Conservation (phyloP, 495 filamentous ascomycete genomes). For the Pseudomonodictys pantanalensis region DNA sequence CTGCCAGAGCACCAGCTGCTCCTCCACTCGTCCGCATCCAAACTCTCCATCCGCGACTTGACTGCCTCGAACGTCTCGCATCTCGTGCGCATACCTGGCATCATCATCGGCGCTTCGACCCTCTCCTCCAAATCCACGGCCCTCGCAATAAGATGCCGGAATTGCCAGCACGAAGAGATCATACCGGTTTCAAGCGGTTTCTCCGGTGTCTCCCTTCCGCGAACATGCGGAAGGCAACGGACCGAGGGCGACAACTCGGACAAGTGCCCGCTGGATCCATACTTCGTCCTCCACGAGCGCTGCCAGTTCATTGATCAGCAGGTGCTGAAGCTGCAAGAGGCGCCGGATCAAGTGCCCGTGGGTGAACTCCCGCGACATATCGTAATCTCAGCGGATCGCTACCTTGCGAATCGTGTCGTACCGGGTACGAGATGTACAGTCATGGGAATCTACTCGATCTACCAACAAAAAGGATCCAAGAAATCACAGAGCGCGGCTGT, state of each 20-base stretch:
- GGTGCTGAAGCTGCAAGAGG: constrained; percentile 96
- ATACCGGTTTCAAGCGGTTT: constrained; percentile 80
- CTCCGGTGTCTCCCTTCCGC: constrained; percentile 75
- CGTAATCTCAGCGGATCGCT: constrained; percentile 89
- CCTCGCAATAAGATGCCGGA: constrained; percentile 83
- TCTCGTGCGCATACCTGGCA: constrained; percentile 93
- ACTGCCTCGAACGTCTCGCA: constrained; percentile 90
- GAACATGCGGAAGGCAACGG: constrained; percentile 65
- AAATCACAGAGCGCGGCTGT: constrained; percentile 71
- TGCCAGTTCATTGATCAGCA: constrained; percentile 97
- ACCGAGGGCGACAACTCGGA: constrained; percentile 58
- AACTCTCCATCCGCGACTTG: constrained; percentile 90
- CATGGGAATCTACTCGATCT: constrained; percentile 98
- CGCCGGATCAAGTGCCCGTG: constrained; percentile 95
- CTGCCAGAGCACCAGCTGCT: constrained; percentile 93
- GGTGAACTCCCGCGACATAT: constrained; percentile 95
- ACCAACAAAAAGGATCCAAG: constrained; percentile 84
- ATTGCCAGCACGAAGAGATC: constrained; percentile 71
- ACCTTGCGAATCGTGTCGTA: constrained; percentile 92
- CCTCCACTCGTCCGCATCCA: constrained; percentile 84
- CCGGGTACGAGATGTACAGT: constrained; percentile 92
- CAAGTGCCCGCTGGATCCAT: constrained; percentile 89
- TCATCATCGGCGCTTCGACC: constrained; percentile 95
- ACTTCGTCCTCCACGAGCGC: constrained; percentile 91
- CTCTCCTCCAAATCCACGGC: constrained; percentile 92